phyloP scores from a whole-genome alignment of 768 basidiomycete species.

The Rhodotorula graminis region DNA sequence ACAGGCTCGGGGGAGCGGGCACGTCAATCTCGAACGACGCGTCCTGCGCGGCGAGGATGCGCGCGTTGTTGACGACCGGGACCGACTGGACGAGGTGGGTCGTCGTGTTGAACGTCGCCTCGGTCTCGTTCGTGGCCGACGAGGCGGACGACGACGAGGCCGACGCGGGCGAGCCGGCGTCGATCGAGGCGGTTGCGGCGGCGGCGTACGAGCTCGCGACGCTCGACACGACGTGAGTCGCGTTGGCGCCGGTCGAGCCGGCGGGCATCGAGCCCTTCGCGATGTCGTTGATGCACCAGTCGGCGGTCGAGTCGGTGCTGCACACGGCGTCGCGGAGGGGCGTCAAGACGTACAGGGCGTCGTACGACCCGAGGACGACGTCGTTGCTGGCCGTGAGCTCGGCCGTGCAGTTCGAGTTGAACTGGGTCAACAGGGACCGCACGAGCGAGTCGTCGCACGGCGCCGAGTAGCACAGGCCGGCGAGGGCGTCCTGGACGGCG shows the following conservation, averaged over 20 bases:
- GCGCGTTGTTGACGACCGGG: slow-evolving; percentile 11
- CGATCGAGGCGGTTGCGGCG: slow-evolving; percentile 1
- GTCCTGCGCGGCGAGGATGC: slow-evolving; percentile 18
- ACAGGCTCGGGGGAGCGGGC: slow-evolving; percentile 17
- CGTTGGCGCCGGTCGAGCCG: slow-evolving; percentile 29
- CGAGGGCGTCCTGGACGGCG: slow-evolving; percentile 46
- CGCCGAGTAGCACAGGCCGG: slow-evolving; percentile 54
- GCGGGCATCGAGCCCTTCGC: slow-evolving; percentile 46
- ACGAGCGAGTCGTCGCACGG: slow-evolving; percentile 53
- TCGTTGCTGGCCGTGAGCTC: slow-evolving; percentile 59
- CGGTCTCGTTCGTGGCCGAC: slow-evolving; percentile 49
- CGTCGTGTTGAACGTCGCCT: neutral
- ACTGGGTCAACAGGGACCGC: slow-evolving; percentile 60
- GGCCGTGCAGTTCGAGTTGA: slow-evolving; percentile 63
- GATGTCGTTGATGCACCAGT: slow-evolving; percentile 63
- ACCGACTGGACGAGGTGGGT: too few species aligned
- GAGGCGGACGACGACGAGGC: slow-evolving; percentile 5
- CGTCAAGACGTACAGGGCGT: slow-evolving; percentile 65
- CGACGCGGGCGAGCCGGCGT: slow-evolving; percentile 32
- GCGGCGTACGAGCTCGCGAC: slow-evolving; percentile 40
- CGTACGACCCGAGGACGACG: slow-evolving; percentile 58
- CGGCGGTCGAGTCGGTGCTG: slow-evolving; percentile 64
- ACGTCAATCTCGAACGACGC: slow-evolving; percentile 37
- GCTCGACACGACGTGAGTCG: slow-evolving; percentile 1
- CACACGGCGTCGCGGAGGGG: slow-evolving; percentile 70